Percentiles rank a stretch among this genome's conserved stretches.
phyloP scores from a whole-genome alignment of 306 rosid genomes.

The Geum urbanum region DNA sequence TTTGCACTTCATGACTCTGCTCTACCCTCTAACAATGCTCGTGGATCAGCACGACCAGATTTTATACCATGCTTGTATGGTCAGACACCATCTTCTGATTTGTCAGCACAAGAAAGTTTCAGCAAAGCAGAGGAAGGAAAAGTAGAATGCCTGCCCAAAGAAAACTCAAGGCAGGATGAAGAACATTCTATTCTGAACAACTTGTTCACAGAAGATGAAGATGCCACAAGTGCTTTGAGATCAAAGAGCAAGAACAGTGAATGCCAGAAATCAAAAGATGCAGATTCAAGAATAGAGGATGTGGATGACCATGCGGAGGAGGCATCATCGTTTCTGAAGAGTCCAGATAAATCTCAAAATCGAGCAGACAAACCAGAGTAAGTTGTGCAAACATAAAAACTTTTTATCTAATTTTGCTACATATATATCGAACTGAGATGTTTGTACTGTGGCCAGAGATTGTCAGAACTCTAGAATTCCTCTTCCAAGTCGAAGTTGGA shows the following conservation, averaged over 20 bases:
- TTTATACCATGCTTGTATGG: slow-evolving; percentile 35
- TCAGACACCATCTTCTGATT: slow-evolving; percentile 43
- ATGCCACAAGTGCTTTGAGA: slow-evolving; percentile 30
- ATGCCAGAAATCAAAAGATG: slow-evolving; percentile 32
- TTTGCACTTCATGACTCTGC: slow-evolving; percentile 36
- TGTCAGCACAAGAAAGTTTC: slow-evolving; percentile 51
- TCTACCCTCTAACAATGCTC: slow-evolving; percentile 25
- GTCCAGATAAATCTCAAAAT: slow-evolving; percentile 29
- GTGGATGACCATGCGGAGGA: slow-evolving; percentile 45
- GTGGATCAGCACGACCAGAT: slow-evolving; percentile 35
- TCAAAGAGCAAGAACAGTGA: slow-evolving; percentile 26
- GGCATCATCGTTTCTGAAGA: slow-evolving; percentile 37
- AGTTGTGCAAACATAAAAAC: slow-evolving; percentile 19
- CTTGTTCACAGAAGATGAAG: slow-evolving; percentile 34
- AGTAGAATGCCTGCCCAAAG: slow-evolving; percentile 30
- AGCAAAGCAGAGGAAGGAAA: slow-evolving; percentile 39
- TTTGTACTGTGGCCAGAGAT: slow-evolving; percentile 41
- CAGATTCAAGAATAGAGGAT: slow-evolving; percentile 21
- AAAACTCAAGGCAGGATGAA: slow-evolving; percentile 33
- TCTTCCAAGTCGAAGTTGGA: slow-evolving; percentile 32
- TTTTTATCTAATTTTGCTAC: slow-evolving; percentile 11
- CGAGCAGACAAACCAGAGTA: slow-evolving; percentile 41
- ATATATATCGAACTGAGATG: slow-evolving; percentile 21
- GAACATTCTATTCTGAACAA: slow-evolving; percentile 35
- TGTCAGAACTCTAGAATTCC: slow-evolving; percentile 30